These are phyloP conservation scores for Candida railenensis DNA, from an alignment of 805 yeast species.

Conservation along the genomic window DNA sequence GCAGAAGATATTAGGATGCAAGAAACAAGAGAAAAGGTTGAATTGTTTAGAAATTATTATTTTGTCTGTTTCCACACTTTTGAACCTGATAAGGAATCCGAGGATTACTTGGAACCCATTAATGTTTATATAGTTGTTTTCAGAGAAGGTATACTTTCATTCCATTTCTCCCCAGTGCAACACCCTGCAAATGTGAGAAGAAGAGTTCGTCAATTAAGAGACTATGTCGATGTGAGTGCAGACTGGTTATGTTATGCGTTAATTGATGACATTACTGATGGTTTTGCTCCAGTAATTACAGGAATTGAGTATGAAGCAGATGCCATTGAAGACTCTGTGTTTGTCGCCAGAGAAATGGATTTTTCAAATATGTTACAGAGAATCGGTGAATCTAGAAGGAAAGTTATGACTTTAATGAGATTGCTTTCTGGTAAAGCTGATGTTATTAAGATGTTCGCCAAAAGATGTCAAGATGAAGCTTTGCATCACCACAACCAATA, in stretches of 20 bases:
- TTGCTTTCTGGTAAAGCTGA: conserved; percentile 91
- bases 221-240: conserved; percentile 72
- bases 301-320: conserved; percentile 79
- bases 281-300: conserved; percentile 78
- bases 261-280: conserved; percentile 83
- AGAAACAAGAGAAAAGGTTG: conserved; percentile 97
- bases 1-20: conserved; percentile 96
- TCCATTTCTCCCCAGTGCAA: conserved; percentile 58
- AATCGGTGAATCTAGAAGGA: conserved; percentile 86
- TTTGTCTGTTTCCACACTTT: conserved; percentile 97
- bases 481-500: conserved; percentile 7
- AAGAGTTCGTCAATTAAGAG: conserved; percentile 77
- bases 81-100: conserved; percentile 78
- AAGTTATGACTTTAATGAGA: conserved; percentile 90
- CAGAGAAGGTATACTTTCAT: conserved; percentile 56
- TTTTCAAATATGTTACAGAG: conserved; percentile 73
- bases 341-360: conserved; percentile 72
- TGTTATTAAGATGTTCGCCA: conserved; percentile 93
- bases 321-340: conserved; percentile 82
- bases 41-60: conserved; percentile 83
- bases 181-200: conserved; percentile 73
- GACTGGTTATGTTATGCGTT: conserved; percentile 84
- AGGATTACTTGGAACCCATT: conserved; percentile 80
- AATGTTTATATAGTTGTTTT: conserved; percentile 69
- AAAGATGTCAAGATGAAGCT: conserved; percentile 82